Evolutionary conservation across 495 filamentous ascomycete species (phyloP).

Genomic region (Penicillium coprophilum): DNA sequence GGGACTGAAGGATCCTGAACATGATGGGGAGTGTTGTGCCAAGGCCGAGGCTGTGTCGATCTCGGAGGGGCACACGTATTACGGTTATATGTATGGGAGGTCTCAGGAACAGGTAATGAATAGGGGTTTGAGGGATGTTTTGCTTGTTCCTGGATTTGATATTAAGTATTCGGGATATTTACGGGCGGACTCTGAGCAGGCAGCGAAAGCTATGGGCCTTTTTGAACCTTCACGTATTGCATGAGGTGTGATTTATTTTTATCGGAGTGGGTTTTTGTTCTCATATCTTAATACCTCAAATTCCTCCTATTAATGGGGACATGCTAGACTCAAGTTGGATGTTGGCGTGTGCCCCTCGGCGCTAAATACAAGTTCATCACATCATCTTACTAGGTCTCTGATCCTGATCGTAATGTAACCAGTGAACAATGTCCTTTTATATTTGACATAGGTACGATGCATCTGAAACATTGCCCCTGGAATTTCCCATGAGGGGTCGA

Average conservation of each 20-base stretch:
- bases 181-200: not conserved
- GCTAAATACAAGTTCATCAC: too few species aligned
- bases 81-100: constrained; percentile 4
- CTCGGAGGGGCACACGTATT: not conserved
- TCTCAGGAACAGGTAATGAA: not conserved
- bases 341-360: too few species aligned
- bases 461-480: too few species aligned
- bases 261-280: too few species aligned
- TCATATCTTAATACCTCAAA: too few species aligned
- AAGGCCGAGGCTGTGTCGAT: not conserved
- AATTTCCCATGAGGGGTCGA: too few species aligned
- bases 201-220: constrained; percentile 1
- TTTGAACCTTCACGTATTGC: constrained; percentile 5
- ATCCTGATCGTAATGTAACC: too few species aligned
- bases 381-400: too few species aligned
- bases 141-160: constrained; percentile 1
- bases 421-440: too few species aligned
- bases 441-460: too few species aligned
- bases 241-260: not conserved
- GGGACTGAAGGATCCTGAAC: constrained; percentile 4
- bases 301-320: too few species aligned
- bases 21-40: constrained; percentile 1
- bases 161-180: constrained; percentile 4
- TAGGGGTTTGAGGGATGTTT: not conserved
- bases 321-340: too few species aligned